These are phyloP conservation scores for Fusarium euwallaceae DNA, from an alignment of 2,329 filamentous ascomycete genomes.

Conservation along the genomic window DNA sequence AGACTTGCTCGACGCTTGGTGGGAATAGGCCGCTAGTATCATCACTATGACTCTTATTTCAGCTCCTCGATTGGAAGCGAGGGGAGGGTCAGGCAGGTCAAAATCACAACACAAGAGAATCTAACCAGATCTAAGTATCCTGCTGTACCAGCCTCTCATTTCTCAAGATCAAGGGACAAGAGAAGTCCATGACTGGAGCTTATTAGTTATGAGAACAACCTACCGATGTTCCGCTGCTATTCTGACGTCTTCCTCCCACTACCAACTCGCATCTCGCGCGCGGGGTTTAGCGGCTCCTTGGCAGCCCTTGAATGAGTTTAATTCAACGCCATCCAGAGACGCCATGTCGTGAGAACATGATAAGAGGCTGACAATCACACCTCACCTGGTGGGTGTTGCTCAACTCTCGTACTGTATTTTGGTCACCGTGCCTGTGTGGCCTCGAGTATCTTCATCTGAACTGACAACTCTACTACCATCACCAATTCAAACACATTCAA, in stretches of 20 bases:
- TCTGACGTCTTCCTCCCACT: neutral
- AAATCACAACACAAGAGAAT: neutral
- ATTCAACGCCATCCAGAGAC: slow-evolving; percentile 2
- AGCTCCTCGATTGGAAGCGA: neutral
- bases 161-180: neutral
- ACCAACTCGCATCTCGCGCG: neutral
- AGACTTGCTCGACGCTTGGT: neutral
- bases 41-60: neutral
- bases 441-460: neutral
- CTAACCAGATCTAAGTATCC: neutral
- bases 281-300: slow-evolving; percentile 1
- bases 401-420: neutral
- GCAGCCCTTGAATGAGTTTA: slow-evolving; percentile 8
- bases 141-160: neutral
- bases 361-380: neutral
- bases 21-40: neutral
- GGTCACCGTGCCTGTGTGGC: neutral
- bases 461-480: neutral
- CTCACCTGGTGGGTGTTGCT: neutral
- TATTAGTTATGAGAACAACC: neutral
- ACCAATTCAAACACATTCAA: neutral
- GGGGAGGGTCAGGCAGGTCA: neutral
- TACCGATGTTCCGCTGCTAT: neutral
- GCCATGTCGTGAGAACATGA: neutral
- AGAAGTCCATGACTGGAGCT: neutral